A percentile compares a stretch with the other conserved stretches of the same genome.
Evolutionary conservation across 192 early-diverging fungal genomes (phyloP).

Genomic region (Chytriomyces sp.): DNA sequence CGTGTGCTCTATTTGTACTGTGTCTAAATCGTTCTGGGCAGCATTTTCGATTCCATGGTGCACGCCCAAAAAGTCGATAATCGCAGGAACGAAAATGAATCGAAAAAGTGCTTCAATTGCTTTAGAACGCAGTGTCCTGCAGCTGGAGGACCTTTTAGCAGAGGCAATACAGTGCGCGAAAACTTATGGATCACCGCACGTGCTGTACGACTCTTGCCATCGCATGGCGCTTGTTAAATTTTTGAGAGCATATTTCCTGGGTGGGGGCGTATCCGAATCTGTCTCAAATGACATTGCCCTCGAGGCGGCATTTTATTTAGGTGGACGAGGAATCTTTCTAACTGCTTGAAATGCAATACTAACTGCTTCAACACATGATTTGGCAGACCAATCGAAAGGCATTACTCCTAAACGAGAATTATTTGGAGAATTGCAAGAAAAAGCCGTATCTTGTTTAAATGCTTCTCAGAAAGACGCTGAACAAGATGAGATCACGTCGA

Average conservation of each 20-base stretch:
- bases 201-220: conserved; percentile 46
- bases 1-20: neutral
- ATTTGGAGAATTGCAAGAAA: conserved; percentile 54
- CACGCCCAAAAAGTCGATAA: conserved; percentile 19
- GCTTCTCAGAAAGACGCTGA: neutral
- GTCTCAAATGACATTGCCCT: conserved; percentile 38
- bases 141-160: conserved; percentile 39
- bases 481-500: neutral
- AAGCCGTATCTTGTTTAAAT: conserved; percentile 33
- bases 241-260: conserved; percentile 42
- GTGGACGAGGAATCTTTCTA: conserved; percentile 32
- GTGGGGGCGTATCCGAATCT: conserved; percentile 16
- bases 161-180: conserved; percentile 47
- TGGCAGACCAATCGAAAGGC: conserved; percentile 65
- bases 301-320: conserved; percentile 54
- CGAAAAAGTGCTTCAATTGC: conserved; percentile 17
- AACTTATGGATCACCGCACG: conserved; percentile 45
- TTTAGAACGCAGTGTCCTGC: conserved; percentile 31
- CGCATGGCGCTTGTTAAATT: conserved; percentile 40
- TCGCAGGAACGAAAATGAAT: conserved; percentile 15
- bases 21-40: neutral
- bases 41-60: conserved; percentile 53
- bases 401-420: conserved; percentile 68
- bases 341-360: neutral
- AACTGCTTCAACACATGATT: neutral